Conservation (phyloP, 306 rosid species). For the Vicia villosa region DNA sequence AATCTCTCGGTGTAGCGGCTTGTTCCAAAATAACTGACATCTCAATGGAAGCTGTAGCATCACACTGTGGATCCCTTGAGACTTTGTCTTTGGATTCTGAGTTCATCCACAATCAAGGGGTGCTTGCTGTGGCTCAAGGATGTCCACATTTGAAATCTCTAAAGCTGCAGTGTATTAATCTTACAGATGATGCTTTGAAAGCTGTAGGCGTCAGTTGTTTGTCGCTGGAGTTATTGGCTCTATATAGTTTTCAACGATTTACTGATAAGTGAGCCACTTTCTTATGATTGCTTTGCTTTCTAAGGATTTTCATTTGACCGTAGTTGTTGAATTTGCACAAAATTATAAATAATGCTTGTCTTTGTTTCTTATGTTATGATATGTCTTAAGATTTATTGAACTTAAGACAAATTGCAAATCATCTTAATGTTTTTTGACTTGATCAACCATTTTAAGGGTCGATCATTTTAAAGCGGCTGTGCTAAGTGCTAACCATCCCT, state of each 20-base stretch:
- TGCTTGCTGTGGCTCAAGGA: constrained; percentile 77
- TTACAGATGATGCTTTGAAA: constrained; percentile 82
- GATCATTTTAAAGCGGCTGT: constrained; percentile 27
- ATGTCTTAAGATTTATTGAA: background rate
- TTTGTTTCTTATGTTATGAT: background rate
- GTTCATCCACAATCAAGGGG: constrained; percentile 76
- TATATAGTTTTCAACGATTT: constrained; percentile 81
- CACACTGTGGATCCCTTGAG: constrained; percentile 72
- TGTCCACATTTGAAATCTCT: constrained; percentile 74
- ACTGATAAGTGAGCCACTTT: constrained; percentile 72
- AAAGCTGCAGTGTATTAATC: constrained; percentile 85
- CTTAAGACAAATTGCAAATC: constrained; percentile 6
- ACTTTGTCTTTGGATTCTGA: constrained; percentile 81
- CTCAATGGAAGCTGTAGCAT: constrained; percentile 81
- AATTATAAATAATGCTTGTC: background rate
- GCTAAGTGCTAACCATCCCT: constrained; percentile 6
- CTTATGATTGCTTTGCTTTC: constrained; percentile 19
- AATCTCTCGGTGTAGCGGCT: constrained; percentile 85
- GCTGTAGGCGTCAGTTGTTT: constrained; percentile 73
- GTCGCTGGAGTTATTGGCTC: constrained; percentile 72
- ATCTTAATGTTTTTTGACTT: background rate
- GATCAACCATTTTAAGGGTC: constrained; percentile 15
- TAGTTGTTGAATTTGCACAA: constrained; percentile 15
- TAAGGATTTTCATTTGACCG: constrained; percentile 17
- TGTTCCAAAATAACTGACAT: constrained; percentile 82